A percentile compares a stretch with the other conserved stretches of the same genome.
Evolutionary conservation across 1,284 basidiomycete species (phyloP).

Genomic region (Bondarzewia mesenterica): DNA sequence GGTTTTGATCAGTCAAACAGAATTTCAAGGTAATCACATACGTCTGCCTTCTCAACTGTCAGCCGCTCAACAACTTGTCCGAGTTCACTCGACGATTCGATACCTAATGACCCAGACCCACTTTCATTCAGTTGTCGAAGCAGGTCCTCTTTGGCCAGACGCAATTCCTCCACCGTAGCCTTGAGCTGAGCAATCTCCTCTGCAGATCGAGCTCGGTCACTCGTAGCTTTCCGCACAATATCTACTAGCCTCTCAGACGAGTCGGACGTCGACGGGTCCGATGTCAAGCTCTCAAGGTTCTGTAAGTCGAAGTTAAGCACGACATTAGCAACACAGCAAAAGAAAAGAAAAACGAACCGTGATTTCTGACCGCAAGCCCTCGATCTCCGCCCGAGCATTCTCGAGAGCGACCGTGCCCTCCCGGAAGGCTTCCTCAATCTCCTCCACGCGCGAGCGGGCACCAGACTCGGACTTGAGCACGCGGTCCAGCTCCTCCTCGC

Average conservation of each 20-base stretch:
- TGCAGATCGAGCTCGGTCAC: conserved; percentile 37
- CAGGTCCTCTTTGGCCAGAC: conserved; percentile 12
- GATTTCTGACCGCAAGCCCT: conserved; percentile 71
- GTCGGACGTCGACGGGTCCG: conserved; percentile 20
- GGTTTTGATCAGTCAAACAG: not conserved
- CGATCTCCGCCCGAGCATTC: conserved; percentile 87
- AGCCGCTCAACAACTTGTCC: conserved; percentile 18
- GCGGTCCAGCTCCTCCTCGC: conserved; percentile 57
- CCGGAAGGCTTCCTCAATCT: conserved; percentile 81
- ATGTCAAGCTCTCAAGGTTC: conserved; percentile 44
- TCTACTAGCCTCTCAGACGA: conserved; percentile 27
- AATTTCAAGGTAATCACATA: conserved; percentile 15
- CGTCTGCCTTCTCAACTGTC: conserved; percentile 30
- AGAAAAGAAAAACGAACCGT: conserved; percentile 41
- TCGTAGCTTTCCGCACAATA: conserved; percentile 31
- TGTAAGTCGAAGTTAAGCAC: conserved; percentile 18
- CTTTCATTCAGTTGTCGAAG: no score
- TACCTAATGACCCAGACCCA: no score
- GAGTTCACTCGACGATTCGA: conserved; percentile 10
- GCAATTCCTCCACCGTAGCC: conserved; percentile 35
- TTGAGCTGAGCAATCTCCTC: conserved; percentile 48
- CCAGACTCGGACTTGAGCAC: conserved; percentile 54
- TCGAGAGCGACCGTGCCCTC: conserved; percentile 88
- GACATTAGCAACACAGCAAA: conserved; percentile 1
- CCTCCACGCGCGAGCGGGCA: conserved; percentile 60